Conservation (phyloP, 805 yeast species). For the Starmerella apicola region DNA sequence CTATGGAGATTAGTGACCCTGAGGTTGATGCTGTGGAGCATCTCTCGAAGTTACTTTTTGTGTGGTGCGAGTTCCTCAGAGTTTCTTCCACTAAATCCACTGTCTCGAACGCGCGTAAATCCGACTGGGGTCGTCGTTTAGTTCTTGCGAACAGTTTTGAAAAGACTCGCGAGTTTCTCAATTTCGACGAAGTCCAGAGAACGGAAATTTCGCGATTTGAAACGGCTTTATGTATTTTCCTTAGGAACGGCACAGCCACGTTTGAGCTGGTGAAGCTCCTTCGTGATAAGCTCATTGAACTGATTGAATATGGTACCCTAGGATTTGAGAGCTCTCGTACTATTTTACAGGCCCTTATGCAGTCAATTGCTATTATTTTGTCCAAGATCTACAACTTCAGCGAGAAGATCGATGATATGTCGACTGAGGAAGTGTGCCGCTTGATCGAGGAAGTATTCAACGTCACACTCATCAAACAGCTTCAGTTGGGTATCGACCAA, state of each 20-base stretch:
- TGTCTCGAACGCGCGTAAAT: not conserved
- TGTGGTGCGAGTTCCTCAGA: not conserved
- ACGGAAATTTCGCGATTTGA: constrained; percentile 12
- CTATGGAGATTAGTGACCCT: no score
- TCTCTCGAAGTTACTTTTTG: no score
- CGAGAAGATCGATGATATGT: no score
- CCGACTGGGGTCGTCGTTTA: constrained; percentile 1
- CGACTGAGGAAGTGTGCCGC: no score
- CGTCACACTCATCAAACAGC: constrained; percentile 38
- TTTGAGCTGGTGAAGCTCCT: constrained; percentile 4
- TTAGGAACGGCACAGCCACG: constrained; percentile 4
- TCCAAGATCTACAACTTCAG: no score
- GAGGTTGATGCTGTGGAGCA: no score
- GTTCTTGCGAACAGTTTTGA: not conserved
- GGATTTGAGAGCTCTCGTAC: no score
- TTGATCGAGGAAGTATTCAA: constrained; percentile 48
- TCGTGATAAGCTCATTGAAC: constrained; percentile 12
- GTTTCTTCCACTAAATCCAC: not conserved
- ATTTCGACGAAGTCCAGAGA: constrained; percentile 1
- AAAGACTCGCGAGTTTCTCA: not conserved
- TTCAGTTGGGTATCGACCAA: constrained; percentile 6
- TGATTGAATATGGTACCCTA: no score
- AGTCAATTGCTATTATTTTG: no score
- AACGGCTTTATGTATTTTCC: constrained; percentile 9
- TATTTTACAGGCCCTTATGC: no score